A percentile compares a stretch with the other conserved stretches of the same genome.
phyloP scores from a whole-genome alignment of 768 basidiomycete genomes.

The Cyclocybe aegerita region DNA sequence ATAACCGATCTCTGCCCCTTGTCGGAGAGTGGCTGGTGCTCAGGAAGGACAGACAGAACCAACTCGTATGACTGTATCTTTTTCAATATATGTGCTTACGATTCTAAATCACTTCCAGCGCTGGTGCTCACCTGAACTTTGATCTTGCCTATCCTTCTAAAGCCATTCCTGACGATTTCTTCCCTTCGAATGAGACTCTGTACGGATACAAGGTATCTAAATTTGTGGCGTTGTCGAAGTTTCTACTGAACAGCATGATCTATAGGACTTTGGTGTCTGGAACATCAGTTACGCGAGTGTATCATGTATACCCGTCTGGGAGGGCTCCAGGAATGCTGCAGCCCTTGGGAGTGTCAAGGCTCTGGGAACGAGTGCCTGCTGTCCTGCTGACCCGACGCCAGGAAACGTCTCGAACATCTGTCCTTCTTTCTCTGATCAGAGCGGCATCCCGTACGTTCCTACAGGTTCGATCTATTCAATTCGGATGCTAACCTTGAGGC shows the following conservation, averaged over 20 bases:
- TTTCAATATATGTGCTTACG: background rate
- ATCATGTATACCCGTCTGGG: conserved; percentile 62
- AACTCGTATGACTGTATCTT: conserved; percentile 51
- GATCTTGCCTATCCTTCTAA: conserved; percentile 78
- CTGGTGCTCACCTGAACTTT: conserved; percentile 73
- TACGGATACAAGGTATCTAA: conserved; percentile 55
- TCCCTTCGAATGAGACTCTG: conserved; percentile 64
- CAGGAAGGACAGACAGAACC: conserved; percentile 55
- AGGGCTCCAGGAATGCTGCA: conserved; percentile 52
- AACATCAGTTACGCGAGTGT: conserved; percentile 72
- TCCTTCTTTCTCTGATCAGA: conserved; percentile 68
- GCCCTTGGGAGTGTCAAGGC: conserved; percentile 69
- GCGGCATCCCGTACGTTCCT: conserved; percentile 59
- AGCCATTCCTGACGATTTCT: conserved; percentile 70
- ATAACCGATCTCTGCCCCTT: conserved; percentile 79
- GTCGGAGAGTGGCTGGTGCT: conserved; percentile 66
- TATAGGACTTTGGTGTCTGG: conserved; percentile 85
- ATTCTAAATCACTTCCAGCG: conserved; percentile 35
- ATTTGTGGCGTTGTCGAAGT: background rate
- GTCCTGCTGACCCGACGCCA: conserved; percentile 66
- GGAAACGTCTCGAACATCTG: conserved; percentile 52
- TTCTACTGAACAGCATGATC: background rate
- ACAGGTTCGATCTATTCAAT: background rate
- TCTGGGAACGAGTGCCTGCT: conserved; percentile 63
- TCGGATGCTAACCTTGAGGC: conserved; percentile 1